A percentile compares a stretch with the other conserved stretches of the same genome.
phyloP scores from a whole-genome alignment of 179 eudicot species.

The Nepenthes alata region DNA sequence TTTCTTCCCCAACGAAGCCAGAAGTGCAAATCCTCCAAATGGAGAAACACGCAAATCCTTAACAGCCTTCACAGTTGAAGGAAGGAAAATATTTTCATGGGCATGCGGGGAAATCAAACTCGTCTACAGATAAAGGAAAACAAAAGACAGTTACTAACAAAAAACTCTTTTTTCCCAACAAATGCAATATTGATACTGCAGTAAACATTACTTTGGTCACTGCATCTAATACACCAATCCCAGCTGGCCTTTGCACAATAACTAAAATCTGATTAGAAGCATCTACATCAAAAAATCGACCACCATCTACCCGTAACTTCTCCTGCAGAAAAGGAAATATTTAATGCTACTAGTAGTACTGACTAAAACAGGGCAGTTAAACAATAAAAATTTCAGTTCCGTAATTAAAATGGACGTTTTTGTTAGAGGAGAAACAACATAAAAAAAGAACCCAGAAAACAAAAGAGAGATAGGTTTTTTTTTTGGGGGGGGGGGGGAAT shows the following conservation, averaged over 20 bases:
- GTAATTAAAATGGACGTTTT: no score
- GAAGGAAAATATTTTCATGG: conserved; percentile 51
- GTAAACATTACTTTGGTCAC: conserved; percentile 50
- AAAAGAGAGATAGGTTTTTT: no score
- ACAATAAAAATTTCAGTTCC: background rate
- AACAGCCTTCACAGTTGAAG: conserved; percentile 47
- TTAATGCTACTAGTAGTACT: no score
- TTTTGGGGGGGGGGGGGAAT: no score
- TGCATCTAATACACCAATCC: conserved; percentile 48
- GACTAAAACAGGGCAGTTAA: background rate
- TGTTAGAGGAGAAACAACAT: no score
- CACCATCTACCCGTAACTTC: conserved; percentile 55
- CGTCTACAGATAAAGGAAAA: conserved; percentile 32
- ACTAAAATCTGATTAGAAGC: conserved; percentile 34
- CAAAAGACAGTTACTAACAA: background rate
- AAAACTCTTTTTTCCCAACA: background rate
- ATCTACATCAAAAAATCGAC: conserved; percentile 66
- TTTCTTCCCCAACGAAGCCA: conserved; percentile 71
- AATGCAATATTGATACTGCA: no score
- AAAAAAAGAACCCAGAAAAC: no score
- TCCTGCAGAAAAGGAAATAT: conserved; percentile 25
- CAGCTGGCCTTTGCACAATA: conserved; percentile 48
- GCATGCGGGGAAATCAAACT: conserved; percentile 49
- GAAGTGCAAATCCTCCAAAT: conserved; percentile 42
- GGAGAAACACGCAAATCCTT: conserved; percentile 60